Evolutionary conservation across 192 early-diverging fungal genomes (phyloP).

Genomic region (Gamsiella multidivaricata): DNA sequence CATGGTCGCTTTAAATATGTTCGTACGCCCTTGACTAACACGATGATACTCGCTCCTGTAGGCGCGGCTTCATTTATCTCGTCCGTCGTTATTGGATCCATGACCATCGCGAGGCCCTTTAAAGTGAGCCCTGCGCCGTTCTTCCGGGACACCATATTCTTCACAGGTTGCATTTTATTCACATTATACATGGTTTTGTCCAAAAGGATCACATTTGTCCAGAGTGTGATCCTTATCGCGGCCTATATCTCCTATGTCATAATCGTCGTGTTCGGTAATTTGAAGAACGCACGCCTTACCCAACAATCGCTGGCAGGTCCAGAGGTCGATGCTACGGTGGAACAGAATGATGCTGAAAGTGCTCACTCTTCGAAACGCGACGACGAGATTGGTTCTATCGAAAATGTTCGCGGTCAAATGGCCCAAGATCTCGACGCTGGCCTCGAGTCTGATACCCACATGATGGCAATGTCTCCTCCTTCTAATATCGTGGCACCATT

Average conservation of each 20-base stretch:
- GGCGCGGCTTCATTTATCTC: slow-evolving; percentile 84
- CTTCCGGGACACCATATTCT: slow-evolving; percentile 82
- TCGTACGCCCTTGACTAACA: slow-evolving; percentile 76
- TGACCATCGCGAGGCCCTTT: slow-evolving; percentile 84
- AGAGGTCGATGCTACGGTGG: background rate
- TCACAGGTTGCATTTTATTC: slow-evolving; percentile 66
- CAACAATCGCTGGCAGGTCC: background rate
- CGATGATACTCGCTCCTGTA: too few relatives aligned
- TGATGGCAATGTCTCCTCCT: background rate
- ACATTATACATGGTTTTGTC: slow-evolving; percentile 65
- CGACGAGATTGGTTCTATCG: too few relatives aligned
- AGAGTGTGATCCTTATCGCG: slow-evolving; percentile 64
- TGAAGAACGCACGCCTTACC: slow-evolving; percentile 20
- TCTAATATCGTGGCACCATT: background rate
- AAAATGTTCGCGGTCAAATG: too few relatives aligned
- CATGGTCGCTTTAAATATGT: slow-evolving; percentile 17
- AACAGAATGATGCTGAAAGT: slow-evolving; percentile 4
- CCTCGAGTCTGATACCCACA: background rate
- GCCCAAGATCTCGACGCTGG: background rate
- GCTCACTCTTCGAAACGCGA: background rate
- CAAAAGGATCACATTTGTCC: slow-evolving; percentile 63
- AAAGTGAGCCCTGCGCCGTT: slow-evolving; percentile 75
- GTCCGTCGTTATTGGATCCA: slow-evolving; percentile 83
- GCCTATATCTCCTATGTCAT: slow-evolving; percentile 72
- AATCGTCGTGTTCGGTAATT: slow-evolving; percentile 67